phyloP scores from a whole-genome alignment of 208 protist genomes.

The Vickermania spadyakhi region DNA sequence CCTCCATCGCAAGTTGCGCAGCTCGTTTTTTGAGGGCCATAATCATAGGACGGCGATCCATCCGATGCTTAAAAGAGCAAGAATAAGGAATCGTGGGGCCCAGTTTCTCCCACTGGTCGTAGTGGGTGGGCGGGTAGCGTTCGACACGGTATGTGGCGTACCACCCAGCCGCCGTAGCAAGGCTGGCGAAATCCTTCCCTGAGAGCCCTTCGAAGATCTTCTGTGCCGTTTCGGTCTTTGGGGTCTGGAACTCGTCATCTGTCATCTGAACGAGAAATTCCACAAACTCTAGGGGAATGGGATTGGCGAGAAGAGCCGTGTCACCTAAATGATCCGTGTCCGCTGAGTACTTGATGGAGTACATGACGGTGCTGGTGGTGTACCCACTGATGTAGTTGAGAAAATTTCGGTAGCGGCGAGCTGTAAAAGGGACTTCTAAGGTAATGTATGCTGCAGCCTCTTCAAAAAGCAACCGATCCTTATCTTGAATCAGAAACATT shows the following conservation, averaged over 20 bases:
- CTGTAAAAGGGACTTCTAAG: background rate
- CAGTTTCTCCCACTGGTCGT: background rate
- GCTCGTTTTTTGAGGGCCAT: background rate
- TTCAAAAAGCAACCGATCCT: background rate
- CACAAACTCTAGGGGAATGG: background rate
- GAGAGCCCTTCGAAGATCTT: background rate
- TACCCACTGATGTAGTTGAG: conserved; percentile 1
- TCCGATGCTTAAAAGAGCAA: background rate
- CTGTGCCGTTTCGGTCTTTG: background rate
- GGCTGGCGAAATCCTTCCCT: background rate
- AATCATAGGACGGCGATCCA: background rate
- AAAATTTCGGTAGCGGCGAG: background rate
- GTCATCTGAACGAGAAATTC: background rate
- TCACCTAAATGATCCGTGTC: background rate
- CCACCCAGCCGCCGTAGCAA: conserved; percentile 12
- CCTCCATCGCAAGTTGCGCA: background rate
- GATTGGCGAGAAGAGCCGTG: background rate
- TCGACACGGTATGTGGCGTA: conserved; percentile 19
- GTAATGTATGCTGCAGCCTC: background rate
- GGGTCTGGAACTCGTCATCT: background rate
- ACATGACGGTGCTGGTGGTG: background rate
- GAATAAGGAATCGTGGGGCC: conserved; percentile 1
- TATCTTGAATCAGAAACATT: background rate
- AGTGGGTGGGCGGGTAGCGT: conserved; percentile 2
- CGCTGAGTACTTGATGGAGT: background rate